phyloP scores from a whole-genome alignment of 2,329 filamentous ascomycete genomes.

The Apiospora marii region DNA sequence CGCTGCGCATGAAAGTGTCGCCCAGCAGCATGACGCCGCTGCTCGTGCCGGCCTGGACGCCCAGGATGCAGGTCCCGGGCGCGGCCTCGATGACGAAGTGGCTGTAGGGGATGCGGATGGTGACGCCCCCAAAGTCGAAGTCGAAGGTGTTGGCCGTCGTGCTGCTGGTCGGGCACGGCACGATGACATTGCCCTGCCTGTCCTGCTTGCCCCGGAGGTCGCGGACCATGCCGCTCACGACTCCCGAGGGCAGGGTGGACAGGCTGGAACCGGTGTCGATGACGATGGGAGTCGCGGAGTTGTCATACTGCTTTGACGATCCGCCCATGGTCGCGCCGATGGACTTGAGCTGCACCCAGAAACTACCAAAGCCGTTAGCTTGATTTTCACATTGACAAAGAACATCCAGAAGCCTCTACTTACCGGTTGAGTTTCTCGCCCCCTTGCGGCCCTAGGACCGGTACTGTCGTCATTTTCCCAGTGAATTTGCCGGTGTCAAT shows the following conservation, averaged over 20 bases:
- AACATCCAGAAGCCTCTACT: not conserved
- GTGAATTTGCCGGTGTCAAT: conserved; percentile 70
- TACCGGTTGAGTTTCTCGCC: conserved; percentile 44
- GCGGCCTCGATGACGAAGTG: conserved; percentile 54
- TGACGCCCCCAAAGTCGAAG: conserved; percentile 57
- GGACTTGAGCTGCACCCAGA: conserved; percentile 59
- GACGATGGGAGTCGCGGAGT: conserved; percentile 62
- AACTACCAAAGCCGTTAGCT: conserved; percentile 45
- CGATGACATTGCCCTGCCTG: conserved; percentile 52
- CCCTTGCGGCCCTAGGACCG: conserved; percentile 60
- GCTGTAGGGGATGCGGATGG: conserved; percentile 56
- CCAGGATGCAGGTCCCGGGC: conserved; percentile 53
- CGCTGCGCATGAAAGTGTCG: conserved; percentile 64
- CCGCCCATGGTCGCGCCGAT: conserved; percentile 50
- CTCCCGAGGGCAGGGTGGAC: conserved; percentile 67
- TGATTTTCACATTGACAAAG: not conserved
- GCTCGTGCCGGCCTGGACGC: conserved; percentile 51
- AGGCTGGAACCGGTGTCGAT: conserved; percentile 76
- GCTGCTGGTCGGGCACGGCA: conserved; percentile 54
- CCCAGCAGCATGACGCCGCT: conserved; percentile 60
- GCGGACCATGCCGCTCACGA: conserved; percentile 59
- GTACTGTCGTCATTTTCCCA: conserved; percentile 65
- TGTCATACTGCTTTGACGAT: conserved; percentile 44
- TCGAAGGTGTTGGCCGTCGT: conserved; percentile 52
- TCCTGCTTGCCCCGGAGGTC: conserved; percentile 54